phyloP scores from a whole-genome alignment of 345 rosid genomes.

The Citrus australasica region DNA sequence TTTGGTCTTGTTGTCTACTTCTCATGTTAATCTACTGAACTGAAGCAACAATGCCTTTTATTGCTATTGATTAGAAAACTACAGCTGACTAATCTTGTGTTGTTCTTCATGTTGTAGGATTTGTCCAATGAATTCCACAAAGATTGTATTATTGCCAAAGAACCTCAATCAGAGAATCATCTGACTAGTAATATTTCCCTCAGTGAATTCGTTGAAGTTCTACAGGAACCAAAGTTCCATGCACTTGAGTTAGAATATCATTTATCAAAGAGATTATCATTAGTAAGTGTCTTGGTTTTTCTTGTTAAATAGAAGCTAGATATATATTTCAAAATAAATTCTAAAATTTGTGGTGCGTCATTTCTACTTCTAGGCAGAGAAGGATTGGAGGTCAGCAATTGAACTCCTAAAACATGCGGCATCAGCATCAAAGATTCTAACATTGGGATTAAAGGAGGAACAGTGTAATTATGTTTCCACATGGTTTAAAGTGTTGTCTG shows the following conservation, averaged over 20 bases:
- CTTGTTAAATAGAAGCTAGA: neutral
- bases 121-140: slow-evolving; percentile 39
- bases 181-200: slow-evolving; percentile 31
- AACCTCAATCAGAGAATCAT: slow-evolving; percentile 26
- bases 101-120: slow-evolving; percentile 45
- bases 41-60: neutral
- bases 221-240: slow-evolving; percentile 54
- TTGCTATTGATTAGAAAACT: neutral
- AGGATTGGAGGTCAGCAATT: slow-evolving; percentile 41
- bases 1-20: neutral
- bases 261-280: slow-evolving; percentile 47
- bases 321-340: neutral
- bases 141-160: slow-evolving; percentile 28
- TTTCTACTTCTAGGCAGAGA: slow-evolving; percentile 52
- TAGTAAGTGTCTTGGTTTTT: slow-evolving; percentile 37
- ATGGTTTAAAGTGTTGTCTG: slow-evolving; percentile 57
- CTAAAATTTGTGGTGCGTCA: neutral
- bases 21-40: neutral
- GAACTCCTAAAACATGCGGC: slow-evolving; percentile 57
- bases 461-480: slow-evolving; percentile 51
- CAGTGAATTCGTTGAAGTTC: slow-evolving; percentile 34
- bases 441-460: slow-evolving; percentile 49
- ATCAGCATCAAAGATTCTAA: slow-evolving; percentile 52
- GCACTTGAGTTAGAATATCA: slow-evolving; percentile 60
- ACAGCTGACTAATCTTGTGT: slow-evolving; percentile 8